Evolutionary conservation across 73 alveolate species (phyloP), one percentile per base, ranked within the genome.

Genomic region (Durusdinium trenchii): DNA sequence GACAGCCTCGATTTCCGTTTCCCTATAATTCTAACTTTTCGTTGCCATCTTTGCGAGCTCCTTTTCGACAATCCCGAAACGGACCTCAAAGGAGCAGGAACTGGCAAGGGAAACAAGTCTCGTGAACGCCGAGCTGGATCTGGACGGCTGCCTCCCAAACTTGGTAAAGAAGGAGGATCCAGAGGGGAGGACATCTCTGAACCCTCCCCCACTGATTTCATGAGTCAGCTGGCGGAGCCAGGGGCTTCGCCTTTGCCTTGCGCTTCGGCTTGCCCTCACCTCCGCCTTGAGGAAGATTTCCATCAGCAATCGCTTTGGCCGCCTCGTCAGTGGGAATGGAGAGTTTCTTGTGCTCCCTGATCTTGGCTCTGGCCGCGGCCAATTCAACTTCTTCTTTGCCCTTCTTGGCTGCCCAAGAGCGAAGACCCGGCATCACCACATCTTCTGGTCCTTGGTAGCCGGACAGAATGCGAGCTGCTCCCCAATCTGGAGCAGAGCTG

Each of bases 321-420:
- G 62, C 87, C 61, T 78, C 87, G 6, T 78, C 87, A 40, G 61
- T 2, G 40, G 61, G 42, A 9, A 6, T 3, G n/a, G 62, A 5
- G n/a, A 10, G 62, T 35, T 26, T 4, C 60, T 46, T 36, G n/a
- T 42, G 87, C 60, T 78, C 87, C 62, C 32, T 78, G 62, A 85
- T 54, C 28, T 61, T 54, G 52, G 7, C 36, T 35, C 94, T 30
- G 51, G 95, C 95, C 23, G 54, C 43, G 45, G 12, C 35, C n/a
- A 86, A 45, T 12, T 86, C 95, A 16, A 57, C 95, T 47, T 86
- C 95, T 42, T 86, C 95, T 62, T 86, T 86, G 12, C 95, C 95
- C 3, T 61, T 12, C 2, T 82, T 54, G n/a, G 95, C 95, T 5
- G 81, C 95, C 79, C 81, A 86, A 16, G 95, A 40, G 60, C 30